phyloP scores from a whole-genome alignment of 2,329 filamentous ascomycete species.

The Cephalotrichum gorgonifer region DNA sequence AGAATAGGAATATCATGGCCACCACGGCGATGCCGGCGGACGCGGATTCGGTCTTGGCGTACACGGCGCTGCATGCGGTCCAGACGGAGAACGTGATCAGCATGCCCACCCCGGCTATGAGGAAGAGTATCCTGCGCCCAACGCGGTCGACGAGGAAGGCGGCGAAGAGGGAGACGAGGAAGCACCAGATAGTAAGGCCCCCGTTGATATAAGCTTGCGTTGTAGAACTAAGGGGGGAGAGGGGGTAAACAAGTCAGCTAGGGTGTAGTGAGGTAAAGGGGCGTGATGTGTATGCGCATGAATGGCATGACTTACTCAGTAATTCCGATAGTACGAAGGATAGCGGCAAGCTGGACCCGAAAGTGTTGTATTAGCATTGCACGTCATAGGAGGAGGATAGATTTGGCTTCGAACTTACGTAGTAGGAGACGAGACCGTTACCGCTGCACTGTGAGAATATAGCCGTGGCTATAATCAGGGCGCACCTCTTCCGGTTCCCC shows the following conservation, averaged over 20 bases:
- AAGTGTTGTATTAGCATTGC: not conserved
- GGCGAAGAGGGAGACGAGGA: slow-evolving; percentile 29
- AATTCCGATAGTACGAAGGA: slow-evolving; percentile 41
- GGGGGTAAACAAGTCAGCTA: not conserved
- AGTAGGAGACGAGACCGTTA: slow-evolving; percentile 37
- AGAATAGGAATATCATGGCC: slow-evolving; percentile 30
- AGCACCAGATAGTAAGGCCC: slow-evolving; percentile 19
- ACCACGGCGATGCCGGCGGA: slow-evolving; percentile 21
- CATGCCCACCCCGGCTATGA: slow-evolving; percentile 27
- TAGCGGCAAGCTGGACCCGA: slow-evolving; percentile 27
- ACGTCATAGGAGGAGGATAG: not conserved
- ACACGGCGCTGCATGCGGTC: slow-evolving; percentile 22
- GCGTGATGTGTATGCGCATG: slow-evolving; percentile 35
- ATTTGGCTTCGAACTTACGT: slow-evolving; percentile 24
- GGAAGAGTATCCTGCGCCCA: slow-evolving; percentile 36
- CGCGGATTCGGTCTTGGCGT: slow-evolving; percentile 16
- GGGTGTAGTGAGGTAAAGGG: not conserved
- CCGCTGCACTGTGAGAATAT: slow-evolving; percentile 43
- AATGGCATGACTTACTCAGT: slow-evolving; percentile 33
- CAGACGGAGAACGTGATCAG: slow-evolving; percentile 21
- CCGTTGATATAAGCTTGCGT: slow-evolving; percentile 23
- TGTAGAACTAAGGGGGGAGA: slow-evolving; percentile 11
- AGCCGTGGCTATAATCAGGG: slow-evolving; percentile 36
- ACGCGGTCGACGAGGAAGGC: slow-evolving; percentile 34
- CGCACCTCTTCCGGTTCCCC: slow-evolving; percentile 30